phyloP scores from a whole-genome alignment of 768 basidiomycete species.

The Scleroderma citrinum region DNA sequence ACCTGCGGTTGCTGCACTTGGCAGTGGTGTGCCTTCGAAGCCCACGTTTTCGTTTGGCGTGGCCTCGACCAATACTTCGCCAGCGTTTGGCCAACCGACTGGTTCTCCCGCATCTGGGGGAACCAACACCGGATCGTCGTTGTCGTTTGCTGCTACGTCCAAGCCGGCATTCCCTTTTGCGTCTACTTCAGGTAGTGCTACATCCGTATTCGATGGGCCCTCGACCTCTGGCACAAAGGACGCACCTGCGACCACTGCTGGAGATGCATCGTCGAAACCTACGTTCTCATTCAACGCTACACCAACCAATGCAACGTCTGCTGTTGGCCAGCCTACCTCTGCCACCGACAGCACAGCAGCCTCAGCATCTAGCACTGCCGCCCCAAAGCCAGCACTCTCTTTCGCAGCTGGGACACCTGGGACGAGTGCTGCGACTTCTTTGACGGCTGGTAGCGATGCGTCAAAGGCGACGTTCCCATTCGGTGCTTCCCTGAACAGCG shows the following conservation, averaged over 20 bases:
- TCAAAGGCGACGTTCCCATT: not conserved
- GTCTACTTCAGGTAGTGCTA: conserved; percentile 1
- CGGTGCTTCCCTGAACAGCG: no score
- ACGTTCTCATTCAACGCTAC: conserved; percentile 11
- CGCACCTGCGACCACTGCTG: conserved; percentile 2
- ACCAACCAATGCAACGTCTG: not conserved
- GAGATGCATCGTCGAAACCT: conserved; percentile 22
- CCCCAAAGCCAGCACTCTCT: not conserved
- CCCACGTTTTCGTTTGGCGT: not conserved
- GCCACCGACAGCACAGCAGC: not conserved
- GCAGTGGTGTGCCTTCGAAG: not conserved
- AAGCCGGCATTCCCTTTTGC: not conserved
- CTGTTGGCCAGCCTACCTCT: not conserved
- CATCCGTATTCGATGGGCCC: conserved; percentile 1
- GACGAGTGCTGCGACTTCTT: not conserved
- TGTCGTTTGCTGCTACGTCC: not conserved
- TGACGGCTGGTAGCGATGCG: not conserved
- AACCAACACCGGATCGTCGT: not conserved
- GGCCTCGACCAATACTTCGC: not conserved
- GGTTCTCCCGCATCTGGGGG: no score
- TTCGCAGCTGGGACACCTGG: not conserved
- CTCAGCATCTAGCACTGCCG: not conserved
- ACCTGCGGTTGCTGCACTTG: not conserved
- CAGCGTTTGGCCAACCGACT: no score
- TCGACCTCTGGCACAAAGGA: conserved; percentile 13